Evolutionary conservation across 2,329 filamentous ascomycete species (phyloP), one percentile per base, ranked within the genome.

Genomic region (Alternaria gansuensis): DNA sequence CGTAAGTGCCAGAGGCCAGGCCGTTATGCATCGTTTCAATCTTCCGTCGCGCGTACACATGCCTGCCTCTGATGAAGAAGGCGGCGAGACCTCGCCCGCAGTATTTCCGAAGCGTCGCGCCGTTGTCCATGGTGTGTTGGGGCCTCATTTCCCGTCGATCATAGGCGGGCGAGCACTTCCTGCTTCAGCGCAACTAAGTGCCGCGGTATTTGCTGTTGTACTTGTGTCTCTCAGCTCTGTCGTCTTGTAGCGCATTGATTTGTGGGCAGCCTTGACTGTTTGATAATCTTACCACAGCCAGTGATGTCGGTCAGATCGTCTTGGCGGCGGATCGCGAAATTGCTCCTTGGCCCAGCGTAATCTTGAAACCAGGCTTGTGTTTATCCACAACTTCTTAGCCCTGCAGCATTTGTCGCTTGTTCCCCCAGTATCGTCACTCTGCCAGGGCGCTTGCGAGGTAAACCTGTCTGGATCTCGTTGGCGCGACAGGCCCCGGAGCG

Each of bases 291-390:
- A 61, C 21, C 23, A 52, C 43, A 61, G 54, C 70, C 67, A 71
- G 65, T 69, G 63, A 63, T 62, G 67, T 49, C 51, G 64, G 54
- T 56, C 56, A 55, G 57, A 36, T 57, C 57, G 46, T 44, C 68
- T 71, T 69, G 68, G 69, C 66, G 59, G 54, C 62, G 59, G 57
- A 64, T 67, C 68, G 69, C 63, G 72, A 75, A 68, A 75, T 75
- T 75, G 66, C 69, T 63, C 45, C 58, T 66, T 60, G 64, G 67
- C 64, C 57, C 58, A 54, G 52, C 58, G 33, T 53, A 48, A 53
- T 64, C 50, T 57, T 72, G 68, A 74, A 76, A 75, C 66, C 9
- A 51, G 65, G 70, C 59, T 59, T 64, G 69, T 69, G 71, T 67
- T 40, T 40, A 24, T 39, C 21, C 37, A 24, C 37, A 40, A 40